A percentile compares a stretch with the other conserved stretches of the same genome.
These are phyloP conservation scores for Oryza brachyantha DNA, from an alignment of 176 grass and related monocot species.

Conservation along the genomic window DNA sequence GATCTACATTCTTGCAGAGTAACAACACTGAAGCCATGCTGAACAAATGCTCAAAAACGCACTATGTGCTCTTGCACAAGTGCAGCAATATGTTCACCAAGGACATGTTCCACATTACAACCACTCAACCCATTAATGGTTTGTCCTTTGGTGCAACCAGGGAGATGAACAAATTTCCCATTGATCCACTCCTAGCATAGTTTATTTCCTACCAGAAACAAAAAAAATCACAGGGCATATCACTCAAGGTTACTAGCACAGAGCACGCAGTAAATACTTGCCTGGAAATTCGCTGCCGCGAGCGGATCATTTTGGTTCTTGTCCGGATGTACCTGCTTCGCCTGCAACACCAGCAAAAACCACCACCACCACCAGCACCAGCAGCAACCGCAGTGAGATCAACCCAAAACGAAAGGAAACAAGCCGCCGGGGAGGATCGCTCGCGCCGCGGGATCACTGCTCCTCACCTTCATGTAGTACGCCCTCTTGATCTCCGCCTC, in stretches of 20 bases:
- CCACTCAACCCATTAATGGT: background rate
- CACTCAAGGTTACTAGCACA: background rate
- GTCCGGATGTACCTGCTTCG: slow-evolving; percentile 76
- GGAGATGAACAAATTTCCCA: background rate
- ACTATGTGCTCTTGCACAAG: background rate
- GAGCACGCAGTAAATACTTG: slow-evolving; percentile 23
- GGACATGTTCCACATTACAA: background rate
- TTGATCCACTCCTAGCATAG: background rate
- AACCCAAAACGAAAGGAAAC: background rate
- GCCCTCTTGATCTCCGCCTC: slow-evolving; percentile 94
- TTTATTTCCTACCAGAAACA: background rate
- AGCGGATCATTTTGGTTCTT: slow-evolving; percentile 75
- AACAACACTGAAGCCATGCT: background rate
- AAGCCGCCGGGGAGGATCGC: background rate
- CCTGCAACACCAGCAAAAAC: slow-evolving; percentile 55
- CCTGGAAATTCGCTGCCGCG: slow-evolving; percentile 78
- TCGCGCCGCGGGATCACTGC: background rate
- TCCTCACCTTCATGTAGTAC: slow-evolving; percentile 75
- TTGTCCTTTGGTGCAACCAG: background rate
- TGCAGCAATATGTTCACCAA: background rate
- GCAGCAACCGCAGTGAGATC: slow-evolving; percentile 5
- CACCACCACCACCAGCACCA: background rate
- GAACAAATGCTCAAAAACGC: background rate
- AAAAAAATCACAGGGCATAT: background rate
- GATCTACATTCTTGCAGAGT: background rate